These are phyloP conservation scores for Galeopsis tetrahit DNA, from an alignment of 257 asterid species.

Conservation along the genomic window DNA sequence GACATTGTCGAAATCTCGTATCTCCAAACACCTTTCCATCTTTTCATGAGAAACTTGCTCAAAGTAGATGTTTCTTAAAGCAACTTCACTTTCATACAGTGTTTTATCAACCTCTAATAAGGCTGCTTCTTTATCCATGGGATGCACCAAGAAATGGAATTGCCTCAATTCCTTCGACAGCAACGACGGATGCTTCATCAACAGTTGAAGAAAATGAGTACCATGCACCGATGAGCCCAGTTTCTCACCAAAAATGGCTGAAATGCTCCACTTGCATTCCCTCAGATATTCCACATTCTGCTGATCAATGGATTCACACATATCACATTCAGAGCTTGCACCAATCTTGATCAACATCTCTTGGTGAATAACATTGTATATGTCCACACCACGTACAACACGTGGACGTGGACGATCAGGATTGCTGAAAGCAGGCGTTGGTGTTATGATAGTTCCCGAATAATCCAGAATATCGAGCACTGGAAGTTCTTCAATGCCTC, in stretches of 20 bases:
- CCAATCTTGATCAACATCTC: conserved; percentile 16
- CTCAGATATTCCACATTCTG: not conserved
- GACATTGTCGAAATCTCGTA: conserved; percentile 36
- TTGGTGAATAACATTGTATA: conserved; percentile 9
- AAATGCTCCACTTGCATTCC: conserved; percentile 41
- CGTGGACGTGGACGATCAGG: not conserved
- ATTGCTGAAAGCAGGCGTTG: conserved; percentile 25
- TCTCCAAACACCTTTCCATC: conserved; percentile 37
- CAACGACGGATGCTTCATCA: conserved; percentile 24
- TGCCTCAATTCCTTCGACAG: conserved; percentile 16
- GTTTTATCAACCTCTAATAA: conserved; percentile 10
- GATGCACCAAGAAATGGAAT: conserved; percentile 42
- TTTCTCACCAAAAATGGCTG: conserved; percentile 2
- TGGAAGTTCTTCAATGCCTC: conserved; percentile 35
- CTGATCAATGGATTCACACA: not conserved
- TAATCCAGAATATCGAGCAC: conserved; percentile 37
- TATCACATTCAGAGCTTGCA: not conserved
- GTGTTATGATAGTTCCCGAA: conserved; percentile 39
- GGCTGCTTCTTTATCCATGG: conserved; percentile 28
- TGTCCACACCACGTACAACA: conserved; percentile 35
- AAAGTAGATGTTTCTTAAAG: conserved; percentile 28
- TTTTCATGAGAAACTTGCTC: conserved; percentile 1
- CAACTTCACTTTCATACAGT: conserved; percentile 27
- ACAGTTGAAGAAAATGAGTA: conserved; percentile 34
- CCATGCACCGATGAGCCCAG: conserved; percentile 25